Evolutionary conservation across 805 yeast genomes (phyloP).

Genomic region (Pichia manshurica): DNA sequence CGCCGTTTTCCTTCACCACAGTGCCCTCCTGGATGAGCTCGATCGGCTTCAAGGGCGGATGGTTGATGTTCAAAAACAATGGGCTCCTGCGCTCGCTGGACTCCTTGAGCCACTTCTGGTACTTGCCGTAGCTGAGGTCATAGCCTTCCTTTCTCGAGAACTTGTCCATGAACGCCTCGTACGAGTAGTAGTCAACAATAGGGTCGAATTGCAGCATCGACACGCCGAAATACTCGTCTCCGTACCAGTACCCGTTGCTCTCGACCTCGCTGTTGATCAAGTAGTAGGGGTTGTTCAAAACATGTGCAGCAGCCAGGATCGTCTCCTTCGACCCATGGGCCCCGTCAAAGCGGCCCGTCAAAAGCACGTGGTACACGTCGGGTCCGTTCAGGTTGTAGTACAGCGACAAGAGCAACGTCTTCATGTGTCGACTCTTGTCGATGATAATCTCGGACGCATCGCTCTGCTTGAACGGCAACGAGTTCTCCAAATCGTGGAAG

Average conservation of each 20-base stretch:
- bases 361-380: constrained; percentile 35
- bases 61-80: constrained; percentile 30
- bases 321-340: constrained; percentile 50
- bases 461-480: constrained; percentile 45
- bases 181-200: constrained; percentile 33
- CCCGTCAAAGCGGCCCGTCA: constrained; percentile 28
- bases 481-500: constrained; percentile 33
- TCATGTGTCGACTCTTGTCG: constrained; percentile 42
- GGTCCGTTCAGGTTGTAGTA: constrained; percentile 48
- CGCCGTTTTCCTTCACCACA: constrained; percentile 30
- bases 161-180: constrained; percentile 21
- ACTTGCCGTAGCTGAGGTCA: constrained; percentile 15
- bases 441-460: constrained; percentile 48
- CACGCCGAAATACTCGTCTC: constrained; percentile 37
- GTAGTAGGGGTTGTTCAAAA: constrained; percentile 36
- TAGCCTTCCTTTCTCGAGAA: constrained; percentile 15
- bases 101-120: constrained; percentile 18
- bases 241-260: constrained; percentile 43
- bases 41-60: constrained; percentile 28
- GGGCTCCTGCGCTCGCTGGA: constrained; percentile 26
- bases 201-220: constrained; percentile 54
- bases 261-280: constrained; percentile 42
- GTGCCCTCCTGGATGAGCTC: constrained; percentile 24
- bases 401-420: constrained; percentile 40
- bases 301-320: constrained; percentile 45